Evolutionary conservation across 208 protist genomes (phyloP).

Genomic region (Crithidia thermophila): DNA sequence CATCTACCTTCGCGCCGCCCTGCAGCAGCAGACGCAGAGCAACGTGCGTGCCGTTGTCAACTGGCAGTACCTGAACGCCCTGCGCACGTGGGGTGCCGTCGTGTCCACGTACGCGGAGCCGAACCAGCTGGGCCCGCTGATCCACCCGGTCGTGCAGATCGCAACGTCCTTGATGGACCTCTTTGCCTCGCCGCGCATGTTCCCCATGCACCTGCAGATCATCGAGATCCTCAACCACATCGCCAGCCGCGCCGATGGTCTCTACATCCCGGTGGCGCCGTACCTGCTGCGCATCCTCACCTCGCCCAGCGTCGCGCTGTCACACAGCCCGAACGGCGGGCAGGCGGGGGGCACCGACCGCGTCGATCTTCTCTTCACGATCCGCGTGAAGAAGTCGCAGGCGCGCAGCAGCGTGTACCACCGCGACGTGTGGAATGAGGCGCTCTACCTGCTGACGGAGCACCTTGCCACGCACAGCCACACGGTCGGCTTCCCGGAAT

Average conservation of each 20-base stretch:
- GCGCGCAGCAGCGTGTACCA: slow-evolving; percentile 77
- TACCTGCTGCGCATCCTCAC: slow-evolving; percentile 94
- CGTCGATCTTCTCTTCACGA: slow-evolving; percentile 87
- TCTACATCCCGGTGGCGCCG: slow-evolving; percentile 94
- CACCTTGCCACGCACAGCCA: slow-evolving; percentile 85
- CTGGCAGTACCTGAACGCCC: slow-evolving; percentile 96
- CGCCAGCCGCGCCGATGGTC: slow-evolving; percentile 67
- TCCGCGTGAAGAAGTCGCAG: slow-evolving; percentile 92
- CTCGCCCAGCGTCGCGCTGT: slow-evolving; percentile 80
- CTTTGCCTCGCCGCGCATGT: slow-evolving; percentile 93
- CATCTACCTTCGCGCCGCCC: slow-evolving; percentile 95
- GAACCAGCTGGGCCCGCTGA: slow-evolving; percentile 85
- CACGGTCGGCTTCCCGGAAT: slow-evolving; percentile 94
- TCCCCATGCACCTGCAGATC: slow-evolving; percentile 95
- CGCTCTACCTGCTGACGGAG: slow-evolving; percentile 89
- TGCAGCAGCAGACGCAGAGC: slow-evolving; percentile 91
- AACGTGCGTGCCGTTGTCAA: slow-evolving; percentile 96
- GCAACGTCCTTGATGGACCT: slow-evolving; percentile 87
- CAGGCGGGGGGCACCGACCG: slow-evolving; percentile 43
- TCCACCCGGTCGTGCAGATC: slow-evolving; percentile 95
- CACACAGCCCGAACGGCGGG: slow-evolving; percentile 31
- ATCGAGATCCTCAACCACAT: slow-evolving; percentile 94
- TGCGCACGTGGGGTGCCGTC: slow-evolving; percentile 94
- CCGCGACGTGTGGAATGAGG: slow-evolving; percentile 70
- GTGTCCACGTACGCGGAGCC: slow-evolving; percentile 86